A percentile compares a stretch with the other conserved stretches of the same genome.
phyloP scores from a whole-genome alignment of 1,284 basidiomycete genomes.

The Cerrena zonata region DNA sequence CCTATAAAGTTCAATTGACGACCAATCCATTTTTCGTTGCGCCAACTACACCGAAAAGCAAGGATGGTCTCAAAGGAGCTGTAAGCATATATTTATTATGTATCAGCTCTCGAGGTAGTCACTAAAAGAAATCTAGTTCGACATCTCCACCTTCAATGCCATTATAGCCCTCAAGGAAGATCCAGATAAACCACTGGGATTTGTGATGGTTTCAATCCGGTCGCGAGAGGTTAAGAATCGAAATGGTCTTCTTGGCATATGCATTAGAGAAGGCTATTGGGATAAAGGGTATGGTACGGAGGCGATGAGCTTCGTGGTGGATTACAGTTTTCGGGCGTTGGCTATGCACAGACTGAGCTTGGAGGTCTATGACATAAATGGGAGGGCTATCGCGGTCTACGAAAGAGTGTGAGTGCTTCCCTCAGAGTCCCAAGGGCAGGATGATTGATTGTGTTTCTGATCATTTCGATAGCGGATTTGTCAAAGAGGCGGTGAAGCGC shows the following conservation, averaged over 20 bases:
- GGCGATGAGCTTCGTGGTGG: slow-evolving; percentile 12
- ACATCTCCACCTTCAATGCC: background rate
- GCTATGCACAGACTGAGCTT: slow-evolving; percentile 13
- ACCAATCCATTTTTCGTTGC: background rate
- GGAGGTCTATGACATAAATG: slow-evolving; percentile 12
- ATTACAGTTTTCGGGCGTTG: slow-evolving; percentile 12
- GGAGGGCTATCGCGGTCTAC: slow-evolving; percentile 13
- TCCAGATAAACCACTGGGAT: slow-evolving; percentile 11
- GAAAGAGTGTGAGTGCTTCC: slow-evolving; percentile 13
- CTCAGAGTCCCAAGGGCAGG: background rate
- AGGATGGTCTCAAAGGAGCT: background rate
- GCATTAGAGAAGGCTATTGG: slow-evolving; percentile 8
- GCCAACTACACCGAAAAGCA: background rate
- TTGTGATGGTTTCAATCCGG: slow-evolving; percentile 11
- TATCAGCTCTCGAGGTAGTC: too few relatives aligned
- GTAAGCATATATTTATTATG: slow-evolving; percentile 1
- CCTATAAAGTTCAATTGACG: background rate
- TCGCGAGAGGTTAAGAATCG: slow-evolving; percentile 7
- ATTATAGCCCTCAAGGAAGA: slow-evolving; percentile 14
- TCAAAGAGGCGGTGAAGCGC: slow-evolving; percentile 14
- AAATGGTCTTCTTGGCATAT: slow-evolving; percentile 13
- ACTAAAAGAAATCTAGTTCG: too few relatives aligned
- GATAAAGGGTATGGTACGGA: slow-evolving; percentile 17
- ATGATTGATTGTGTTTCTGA: too few relatives aligned
- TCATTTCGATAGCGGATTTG: slow-evolving; percentile 19